Evolutionary conservation across 805 yeast species (phyloP), one percentile per base, ranked within the genome.

Genomic region (Zygotorulaspora danielsina): DNA sequence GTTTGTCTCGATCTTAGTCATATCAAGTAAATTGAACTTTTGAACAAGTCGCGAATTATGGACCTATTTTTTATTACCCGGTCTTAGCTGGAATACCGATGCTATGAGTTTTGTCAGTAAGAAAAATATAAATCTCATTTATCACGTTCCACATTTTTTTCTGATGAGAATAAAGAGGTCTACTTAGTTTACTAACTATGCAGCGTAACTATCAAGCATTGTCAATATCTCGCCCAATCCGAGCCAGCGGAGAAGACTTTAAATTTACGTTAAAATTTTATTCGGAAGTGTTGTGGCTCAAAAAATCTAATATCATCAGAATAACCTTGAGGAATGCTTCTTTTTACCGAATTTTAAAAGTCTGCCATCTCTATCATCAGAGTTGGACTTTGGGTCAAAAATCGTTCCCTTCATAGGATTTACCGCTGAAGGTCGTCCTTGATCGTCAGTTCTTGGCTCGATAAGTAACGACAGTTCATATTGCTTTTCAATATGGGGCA

Each of bases 401-500:
- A 25, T 28, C 3, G 34, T 28, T 15, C 42, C 38, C 16, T 36
- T 42, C 19, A 38, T 17, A 7, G 38, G 34, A 16, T 41, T 44
- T 13, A 32, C 32, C 6, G 31, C 41, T 2, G 36, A 12, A 10
- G 42, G 18, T 17, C 48, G 46, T 13, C 38, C 32, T 11, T 63
- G 42, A n/a, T 53, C 58, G 16, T 54, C 58, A 11, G 54, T 76
- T 42, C 88, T 67, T 8, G 96, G 95, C 61, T 89, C 97, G 46
- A 84, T 65, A 30, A 71, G 67, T 51, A 88, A 65, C 1, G 95
- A 84, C 46, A 79, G 66, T 48, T 79, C 81, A 57, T 89, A 89
- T 60, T 85, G 83, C 36, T 78, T 83, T 39, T 88, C 95, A 46
- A 84, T 84, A 24, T 83, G 78, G 3, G 94, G 90, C 0, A 65